Evolutionary conservation across 2,329 filamentous ascomycete species (phyloP).

Genomic region (Aspergillus tubingensis): DNA sequence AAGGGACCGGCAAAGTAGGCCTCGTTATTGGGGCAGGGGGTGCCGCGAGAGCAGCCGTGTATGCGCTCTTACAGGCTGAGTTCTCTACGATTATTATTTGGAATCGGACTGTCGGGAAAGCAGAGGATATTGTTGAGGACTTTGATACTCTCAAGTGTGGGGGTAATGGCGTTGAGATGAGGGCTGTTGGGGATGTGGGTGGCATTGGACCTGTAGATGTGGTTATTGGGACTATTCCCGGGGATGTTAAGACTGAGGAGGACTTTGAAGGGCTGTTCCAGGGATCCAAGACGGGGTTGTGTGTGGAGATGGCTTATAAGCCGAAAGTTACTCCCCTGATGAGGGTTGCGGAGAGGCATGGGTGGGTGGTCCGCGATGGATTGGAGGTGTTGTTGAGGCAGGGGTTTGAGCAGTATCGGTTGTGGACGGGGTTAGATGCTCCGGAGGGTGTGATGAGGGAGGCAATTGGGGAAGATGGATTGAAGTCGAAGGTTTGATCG

Average conservation of each 20-base stretch:
- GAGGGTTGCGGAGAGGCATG: not conserved
- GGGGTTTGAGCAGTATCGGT: not conserved
- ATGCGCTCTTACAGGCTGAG: not conserved
- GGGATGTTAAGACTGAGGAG: not conserved
- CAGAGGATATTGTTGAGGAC: not conserved
- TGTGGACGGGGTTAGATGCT: not conserved
- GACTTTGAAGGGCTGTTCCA: not conserved
- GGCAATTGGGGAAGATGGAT: not conserved
- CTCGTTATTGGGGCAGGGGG: not conserved
- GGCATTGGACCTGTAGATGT: not conserved
- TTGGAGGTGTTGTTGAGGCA: constrained; percentile 4
- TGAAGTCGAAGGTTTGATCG: not conserved
- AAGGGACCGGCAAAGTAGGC: not conserved
- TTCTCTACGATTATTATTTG: not conserved
- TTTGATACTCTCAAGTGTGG: not conserved
- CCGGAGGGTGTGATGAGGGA: not conserved
- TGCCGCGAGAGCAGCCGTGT: not conserved
- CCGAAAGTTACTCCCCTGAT: not conserved
- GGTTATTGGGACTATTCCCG: not conserved
- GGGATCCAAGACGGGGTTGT: not conserved
- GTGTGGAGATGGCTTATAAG: constrained; percentile 2
- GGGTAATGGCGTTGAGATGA: not conserved
- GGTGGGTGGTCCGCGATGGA: not conserved
- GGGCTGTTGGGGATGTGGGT: not conserved
- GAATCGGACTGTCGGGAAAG: not conserved